These are phyloP conservation scores for Cerioporus squamosus DNA, from an alignment of 1,284 basidiomycete species.

Conservation along the genomic window DNA sequence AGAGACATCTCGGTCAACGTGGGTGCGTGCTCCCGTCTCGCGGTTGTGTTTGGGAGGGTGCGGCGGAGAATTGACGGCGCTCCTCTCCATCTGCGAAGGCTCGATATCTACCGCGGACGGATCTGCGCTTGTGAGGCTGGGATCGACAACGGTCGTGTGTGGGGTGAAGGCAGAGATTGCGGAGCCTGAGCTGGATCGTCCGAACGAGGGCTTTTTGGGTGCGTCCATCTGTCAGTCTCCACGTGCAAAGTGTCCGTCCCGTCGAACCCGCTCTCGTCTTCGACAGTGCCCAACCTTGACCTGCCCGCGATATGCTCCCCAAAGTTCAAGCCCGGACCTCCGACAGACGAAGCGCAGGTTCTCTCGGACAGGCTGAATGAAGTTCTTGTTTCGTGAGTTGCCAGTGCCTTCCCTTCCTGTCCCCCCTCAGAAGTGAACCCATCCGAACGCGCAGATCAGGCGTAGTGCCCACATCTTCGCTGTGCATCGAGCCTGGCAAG, in stretches of 20 bases:
- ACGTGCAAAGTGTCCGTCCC: neutral
- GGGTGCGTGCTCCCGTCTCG: slow-evolving; percentile 46
- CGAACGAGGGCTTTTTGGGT: slow-evolving; percentile 50
- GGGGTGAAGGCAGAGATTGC: slow-evolving; percentile 95
- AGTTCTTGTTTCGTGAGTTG: slow-evolving; percentile 68
- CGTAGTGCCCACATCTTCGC: slow-evolving; percentile 64
- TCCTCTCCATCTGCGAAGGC: slow-evolving; percentile 44
- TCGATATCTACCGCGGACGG: slow-evolving; percentile 92
- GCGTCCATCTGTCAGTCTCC: neutral
- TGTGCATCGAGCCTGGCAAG: slow-evolving; percentile 83
- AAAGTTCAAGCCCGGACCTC: slow-evolving; percentile 93
- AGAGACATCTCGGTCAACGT: slow-evolving; percentile 73
- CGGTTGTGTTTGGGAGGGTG: neutral
- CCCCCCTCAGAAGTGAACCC: neutral
- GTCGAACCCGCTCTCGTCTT: neutral
- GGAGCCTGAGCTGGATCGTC: slow-evolving; percentile 80
- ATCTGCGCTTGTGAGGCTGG: slow-evolving; percentile 87
- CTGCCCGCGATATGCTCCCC: slow-evolving; percentile 92
- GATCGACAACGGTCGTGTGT: slow-evolving; percentile 90
- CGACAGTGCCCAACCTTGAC: slow-evolving; percentile 37
- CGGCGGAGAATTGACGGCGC: neutral
- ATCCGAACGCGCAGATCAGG: slow-evolving; percentile 57
- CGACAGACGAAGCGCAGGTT: slow-evolving; percentile 89
- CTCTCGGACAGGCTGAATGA: slow-evolving; percentile 84
- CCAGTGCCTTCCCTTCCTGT: slow-evolving; percentile 1